Conservation (phyloP, 78 protist species). For the Cyanophora paradoxa region DNA sequence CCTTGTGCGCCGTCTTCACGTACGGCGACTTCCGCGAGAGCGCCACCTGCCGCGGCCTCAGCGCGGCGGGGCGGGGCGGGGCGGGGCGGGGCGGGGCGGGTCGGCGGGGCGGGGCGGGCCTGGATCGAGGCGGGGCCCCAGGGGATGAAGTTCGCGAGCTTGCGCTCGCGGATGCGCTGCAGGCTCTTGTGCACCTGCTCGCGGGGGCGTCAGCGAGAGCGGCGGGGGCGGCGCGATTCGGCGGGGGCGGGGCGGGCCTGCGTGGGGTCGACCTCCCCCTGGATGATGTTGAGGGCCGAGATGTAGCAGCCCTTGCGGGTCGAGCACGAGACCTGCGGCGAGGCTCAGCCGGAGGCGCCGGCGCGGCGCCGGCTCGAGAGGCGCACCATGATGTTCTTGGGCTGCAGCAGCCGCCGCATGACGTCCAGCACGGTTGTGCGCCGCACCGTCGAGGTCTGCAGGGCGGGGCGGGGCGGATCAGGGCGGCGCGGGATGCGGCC, state of each 20-base stretch:
- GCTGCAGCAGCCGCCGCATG: constrained; percentile 95
- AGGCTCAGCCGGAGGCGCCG: no score
- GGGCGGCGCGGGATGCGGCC: neutral
- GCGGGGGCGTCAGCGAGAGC: neutral
- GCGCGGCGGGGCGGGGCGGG: neutral
- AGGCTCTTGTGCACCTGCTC: constrained; percentile 87
- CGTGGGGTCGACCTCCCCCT: constrained; percentile 97
- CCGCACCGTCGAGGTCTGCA: constrained; percentile 51
- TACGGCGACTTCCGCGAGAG: constrained; percentile 80
- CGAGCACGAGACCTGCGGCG: constrained; percentile 64
- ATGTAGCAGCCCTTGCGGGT: constrained; percentile 80
- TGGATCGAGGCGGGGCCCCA: constrained; percentile 99
- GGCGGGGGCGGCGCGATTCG: neutral
- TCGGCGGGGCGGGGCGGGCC: constrained; percentile 20
- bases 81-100: constrained; percentile 97
- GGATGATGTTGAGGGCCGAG: constrained; percentile 95
- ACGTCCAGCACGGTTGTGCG: constrained; percentile 98
- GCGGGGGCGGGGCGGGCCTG: constrained; percentile 32
- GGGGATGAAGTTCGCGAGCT: constrained; percentile 88
- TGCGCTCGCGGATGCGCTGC: constrained; percentile 88
- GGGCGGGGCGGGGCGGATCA: neutral
- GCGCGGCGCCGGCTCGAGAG: no score
- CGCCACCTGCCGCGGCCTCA: constrained; percentile 76
- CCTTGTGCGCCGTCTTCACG: constrained; percentile 77
- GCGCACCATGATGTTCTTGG: constrained; percentile 89